phyloP scores from a whole-genome alignment of 768 basidiomycete species.

The Amanita subjunquillea region DNA sequence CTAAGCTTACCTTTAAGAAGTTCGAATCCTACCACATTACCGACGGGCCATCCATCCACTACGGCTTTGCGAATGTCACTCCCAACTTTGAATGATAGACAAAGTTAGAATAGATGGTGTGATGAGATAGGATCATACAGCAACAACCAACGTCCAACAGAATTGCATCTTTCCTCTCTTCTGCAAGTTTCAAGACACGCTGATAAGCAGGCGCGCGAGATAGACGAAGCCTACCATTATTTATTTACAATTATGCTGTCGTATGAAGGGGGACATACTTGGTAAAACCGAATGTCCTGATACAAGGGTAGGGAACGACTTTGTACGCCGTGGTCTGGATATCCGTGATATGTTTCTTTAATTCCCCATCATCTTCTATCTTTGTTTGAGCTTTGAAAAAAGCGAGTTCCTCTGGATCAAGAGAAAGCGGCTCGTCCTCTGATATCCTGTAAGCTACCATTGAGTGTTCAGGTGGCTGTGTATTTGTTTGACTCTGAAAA shows the following conservation, averaged over 20 bases:
- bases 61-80: constrained; percentile 27
- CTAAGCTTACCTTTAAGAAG: constrained; percentile 17
- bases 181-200: neutral
- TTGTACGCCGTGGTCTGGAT: constrained; percentile 27
- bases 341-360: constrained; percentile 27
- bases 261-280: neutral
- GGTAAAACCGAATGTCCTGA: constrained; percentile 10
- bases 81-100: constrained; percentile 19
- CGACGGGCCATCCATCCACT: constrained; percentile 27
- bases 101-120: neutral
- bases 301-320: constrained; percentile 24
- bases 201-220: neutral
- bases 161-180: neutral
- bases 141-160: constrained; percentile 21
- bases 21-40: constrained; percentile 26
- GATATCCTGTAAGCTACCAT: no score
- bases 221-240: neutral
- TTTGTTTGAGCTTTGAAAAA: constrained; percentile 27
- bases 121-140: constrained; percentile 16
- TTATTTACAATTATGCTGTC: neutral
- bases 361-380: constrained; percentile 23
- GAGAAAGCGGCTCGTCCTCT: neutral
- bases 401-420: constrained; percentile 16
- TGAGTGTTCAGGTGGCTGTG: no score
- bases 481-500: no score